Evolutionary conservation across 208 protist species (phyloP).

Genomic region (Phytomonas serpens): DNA sequence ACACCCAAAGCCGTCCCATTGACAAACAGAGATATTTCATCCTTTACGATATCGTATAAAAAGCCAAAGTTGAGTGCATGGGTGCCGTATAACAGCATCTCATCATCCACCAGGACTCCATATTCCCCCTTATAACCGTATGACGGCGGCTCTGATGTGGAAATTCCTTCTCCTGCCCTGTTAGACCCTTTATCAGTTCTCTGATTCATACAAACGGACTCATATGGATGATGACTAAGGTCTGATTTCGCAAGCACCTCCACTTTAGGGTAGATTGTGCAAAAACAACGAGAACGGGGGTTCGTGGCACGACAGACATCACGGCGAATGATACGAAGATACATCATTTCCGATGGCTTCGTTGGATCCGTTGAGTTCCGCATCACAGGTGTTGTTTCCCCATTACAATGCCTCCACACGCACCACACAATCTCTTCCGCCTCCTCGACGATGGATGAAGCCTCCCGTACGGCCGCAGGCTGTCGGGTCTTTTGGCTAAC

Average conservation of each 20-base stretch:
- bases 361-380: not conserved
- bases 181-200: not conserved
- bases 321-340: not conserved
- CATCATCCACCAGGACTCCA: not conserved
- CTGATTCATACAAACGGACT: not conserved
- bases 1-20: conserved; percentile 30
- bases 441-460: not conserved
- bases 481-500: not conserved
- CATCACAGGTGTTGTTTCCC: not conserved
- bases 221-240: not conserved
- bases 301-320: not conserved
- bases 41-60: conserved; percentile 10
- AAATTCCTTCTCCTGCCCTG: not conserved
- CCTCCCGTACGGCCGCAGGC: not conserved
- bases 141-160: not conserved
- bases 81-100: not conserved
- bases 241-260: not conserved
- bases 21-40: conserved; percentile 22
- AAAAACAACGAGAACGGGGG: not conserved
- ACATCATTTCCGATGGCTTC: not conserved
- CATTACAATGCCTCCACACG: not conserved
- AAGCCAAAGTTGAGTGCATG: conserved; percentile 20
- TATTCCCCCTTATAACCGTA: not conserved
- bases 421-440: not conserved
- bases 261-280: not conserved